Conservation (phyloP, 495 filamentous ascomycete genomes). For the Talaromyces nanjingensis region DNA sequence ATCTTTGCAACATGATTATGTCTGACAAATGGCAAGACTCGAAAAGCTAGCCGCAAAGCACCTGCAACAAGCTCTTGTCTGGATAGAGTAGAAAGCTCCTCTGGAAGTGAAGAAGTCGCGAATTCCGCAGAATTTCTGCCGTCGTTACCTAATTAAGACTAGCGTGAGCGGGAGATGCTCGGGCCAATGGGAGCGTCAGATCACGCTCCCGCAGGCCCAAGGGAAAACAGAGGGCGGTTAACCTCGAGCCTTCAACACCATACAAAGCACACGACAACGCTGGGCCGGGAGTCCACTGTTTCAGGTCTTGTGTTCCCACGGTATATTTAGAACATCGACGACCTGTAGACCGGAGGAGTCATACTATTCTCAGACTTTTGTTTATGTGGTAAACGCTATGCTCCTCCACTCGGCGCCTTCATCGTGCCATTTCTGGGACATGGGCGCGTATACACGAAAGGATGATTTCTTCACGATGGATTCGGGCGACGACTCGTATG, state of each 20-base stretch:
- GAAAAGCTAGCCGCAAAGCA: not conserved
- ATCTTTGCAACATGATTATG: constrained; percentile 44
- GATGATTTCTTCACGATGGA: constrained; percentile 1
- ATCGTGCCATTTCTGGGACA: constrained; percentile 4
- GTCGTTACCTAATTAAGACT: not conserved
- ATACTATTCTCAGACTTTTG: not conserved
- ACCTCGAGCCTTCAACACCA: not conserved
- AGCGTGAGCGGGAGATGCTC: not conserved
- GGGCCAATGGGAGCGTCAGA: not conserved
- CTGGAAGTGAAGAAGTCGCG: not conserved
- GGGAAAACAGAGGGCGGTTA: not conserved
- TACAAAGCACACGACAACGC: not conserved
- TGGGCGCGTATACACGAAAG: constrained; percentile 7
- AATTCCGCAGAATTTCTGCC: constrained; percentile 9
- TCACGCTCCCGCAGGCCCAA: not conserved
- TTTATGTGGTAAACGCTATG: not conserved
- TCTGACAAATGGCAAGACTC: not conserved
- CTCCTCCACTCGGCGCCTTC: not conserved
- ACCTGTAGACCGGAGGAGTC: constrained; percentile 4
- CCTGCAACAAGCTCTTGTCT: constrained; percentile 6
- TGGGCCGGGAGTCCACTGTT: constrained; percentile 1
- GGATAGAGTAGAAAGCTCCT: not conserved
- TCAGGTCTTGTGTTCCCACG: not conserved
- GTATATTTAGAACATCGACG: constrained; percentile 3
- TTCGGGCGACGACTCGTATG: not conserved